These are phyloP conservation scores for Kwoniella pini DNA, from an alignment of 768 basidiomycete genomes.

Conservation along the genomic window DNA sequence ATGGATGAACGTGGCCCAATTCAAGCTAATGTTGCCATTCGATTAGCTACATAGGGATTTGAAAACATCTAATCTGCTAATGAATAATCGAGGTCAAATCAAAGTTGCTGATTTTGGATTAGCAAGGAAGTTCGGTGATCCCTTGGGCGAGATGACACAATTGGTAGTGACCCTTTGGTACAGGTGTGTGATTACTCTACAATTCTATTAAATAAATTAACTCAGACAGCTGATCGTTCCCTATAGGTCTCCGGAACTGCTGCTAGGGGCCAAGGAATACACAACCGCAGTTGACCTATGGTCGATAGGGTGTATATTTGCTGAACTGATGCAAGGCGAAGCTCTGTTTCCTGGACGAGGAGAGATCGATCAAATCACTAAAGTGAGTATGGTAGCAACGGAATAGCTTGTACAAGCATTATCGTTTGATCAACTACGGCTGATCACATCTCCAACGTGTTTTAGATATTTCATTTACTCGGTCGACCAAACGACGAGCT, in stretches of 20 bases:
- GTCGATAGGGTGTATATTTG: conserved; percentile 99
- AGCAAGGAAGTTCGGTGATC: conserved; percentile 93
- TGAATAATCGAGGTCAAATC: conserved; percentile 98
- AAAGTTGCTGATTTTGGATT: conserved; percentile 99
- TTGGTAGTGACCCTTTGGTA: conserved; percentile 99
- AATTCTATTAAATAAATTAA: background rate
- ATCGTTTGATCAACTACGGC: background rate
- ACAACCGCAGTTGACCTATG: conserved; percentile 96
- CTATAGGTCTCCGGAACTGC: conserved; percentile 69
- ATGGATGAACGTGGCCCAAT: background rate
- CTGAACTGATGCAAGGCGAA: conserved; percentile 89
- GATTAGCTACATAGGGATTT: conserved; percentile 84
- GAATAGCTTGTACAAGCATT: no score
- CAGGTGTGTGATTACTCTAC: conserved; percentile 62
- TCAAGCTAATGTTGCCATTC: background rate
- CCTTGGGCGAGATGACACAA: conserved; percentile 94
- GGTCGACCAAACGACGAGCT: conserved; percentile 83
- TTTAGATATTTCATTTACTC: conserved; percentile 89
- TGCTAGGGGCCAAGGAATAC: conserved; percentile 89
- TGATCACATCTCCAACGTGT: background rate
- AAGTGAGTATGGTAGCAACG: conserved; percentile 59
- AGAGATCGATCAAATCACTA: conserved; percentile 85
- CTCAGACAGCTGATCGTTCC: no score
- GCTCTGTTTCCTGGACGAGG: conserved; percentile 97
- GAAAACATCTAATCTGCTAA: conserved; percentile 94